phyloP scores from a whole-genome alignment of 2,329 filamentous ascomycete species.

The Basipetospora chlamydospora region DNA sequence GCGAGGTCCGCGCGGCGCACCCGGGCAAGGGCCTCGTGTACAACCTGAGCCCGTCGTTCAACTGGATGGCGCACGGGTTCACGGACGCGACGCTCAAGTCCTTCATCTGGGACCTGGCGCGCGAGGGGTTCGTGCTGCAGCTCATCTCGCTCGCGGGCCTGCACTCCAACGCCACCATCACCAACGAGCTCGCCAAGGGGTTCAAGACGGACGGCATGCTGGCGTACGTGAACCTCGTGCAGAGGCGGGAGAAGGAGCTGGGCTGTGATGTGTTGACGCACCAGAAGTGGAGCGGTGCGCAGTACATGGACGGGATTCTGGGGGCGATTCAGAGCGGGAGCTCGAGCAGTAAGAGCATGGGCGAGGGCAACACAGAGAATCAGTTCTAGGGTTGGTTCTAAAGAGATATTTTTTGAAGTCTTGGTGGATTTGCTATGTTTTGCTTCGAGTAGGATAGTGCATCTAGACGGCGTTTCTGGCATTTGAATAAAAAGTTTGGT shows the following conservation, averaged over 20 bases:
- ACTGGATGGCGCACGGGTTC: constrained; percentile 96
- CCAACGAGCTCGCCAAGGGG: constrained; percentile 58
- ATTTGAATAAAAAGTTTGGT: too few species aligned
- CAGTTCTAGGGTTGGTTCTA: too few species aligned
- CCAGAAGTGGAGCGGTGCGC: constrained; percentile 65
- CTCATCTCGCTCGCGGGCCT: constrained; percentile 52
- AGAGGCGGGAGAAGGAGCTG: constrained; percentile 77
- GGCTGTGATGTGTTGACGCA: constrained; percentile 88
- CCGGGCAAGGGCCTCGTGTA: constrained; percentile 88
- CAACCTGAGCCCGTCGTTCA: constrained; percentile 92
- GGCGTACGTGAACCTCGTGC: constrained; percentile 90
- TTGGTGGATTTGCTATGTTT: too few species aligned
- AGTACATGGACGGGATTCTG: constrained; percentile 75
- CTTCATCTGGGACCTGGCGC: constrained; percentile 93
- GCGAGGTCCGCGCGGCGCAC: constrained; percentile 52
- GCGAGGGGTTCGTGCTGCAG: constrained; percentile 65
- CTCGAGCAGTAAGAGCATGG: constrained; percentile 84
- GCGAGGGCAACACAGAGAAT: constrained; percentile 79
- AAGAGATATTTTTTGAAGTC: too few species aligned
- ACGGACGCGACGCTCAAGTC: constrained; percentile 65
- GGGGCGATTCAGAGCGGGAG: constrained; percentile 85
- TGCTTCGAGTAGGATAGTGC: too few species aligned
- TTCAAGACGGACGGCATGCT: constrained; percentile 93
- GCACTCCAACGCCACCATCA: constrained; percentile 49
- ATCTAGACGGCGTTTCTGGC: too few species aligned